phyloP scores from a whole-genome alignment of 257 asterid species.

The Orobanche coerulescens region DNA sequence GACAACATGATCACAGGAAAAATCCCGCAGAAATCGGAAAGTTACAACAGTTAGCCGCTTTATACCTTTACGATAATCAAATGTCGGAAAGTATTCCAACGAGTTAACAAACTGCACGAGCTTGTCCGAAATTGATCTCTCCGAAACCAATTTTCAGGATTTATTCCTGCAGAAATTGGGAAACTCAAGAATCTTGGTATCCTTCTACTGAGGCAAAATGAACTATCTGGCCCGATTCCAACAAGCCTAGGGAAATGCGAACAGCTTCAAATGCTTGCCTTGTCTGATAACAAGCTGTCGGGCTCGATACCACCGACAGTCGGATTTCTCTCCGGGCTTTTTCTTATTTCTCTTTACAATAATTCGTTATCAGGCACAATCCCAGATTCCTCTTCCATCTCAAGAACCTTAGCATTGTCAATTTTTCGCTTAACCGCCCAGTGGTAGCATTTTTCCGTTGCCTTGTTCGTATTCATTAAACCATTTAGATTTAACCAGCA shows the following conservation, averaged over 20 bases:
- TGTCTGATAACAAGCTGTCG: constrained; percentile 77
- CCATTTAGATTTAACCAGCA: constrained; percentile 63
- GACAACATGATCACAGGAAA: constrained; percentile 61
- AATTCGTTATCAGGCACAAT: constrained; percentile 74
- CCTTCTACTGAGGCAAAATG: constrained; percentile 72
- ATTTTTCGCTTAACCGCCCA: constrained; percentile 62
- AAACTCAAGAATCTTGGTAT: constrained; percentile 56
- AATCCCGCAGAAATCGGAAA: constrained; percentile 70
- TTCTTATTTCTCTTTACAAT: constrained; percentile 69
- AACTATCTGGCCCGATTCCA: constrained; percentile 60
- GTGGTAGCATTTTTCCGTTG: constrained; percentile 53
- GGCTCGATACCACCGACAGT: constrained; percentile 70
- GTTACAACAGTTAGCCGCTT: constrained; percentile 39
- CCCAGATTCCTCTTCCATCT: constrained; percentile 65
- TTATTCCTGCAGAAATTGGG: constrained; percentile 68
- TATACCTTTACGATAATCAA: constrained; percentile 73
- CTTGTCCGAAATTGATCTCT: constrained; percentile 60
- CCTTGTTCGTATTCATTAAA: constrained; percentile 45
- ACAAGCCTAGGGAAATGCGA: constrained; percentile 74
- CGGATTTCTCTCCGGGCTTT: constrained; percentile 48
- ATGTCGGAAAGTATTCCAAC: constrained; percentile 55
- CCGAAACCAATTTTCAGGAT: constrained; percentile 60
- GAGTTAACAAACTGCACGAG: constrained; percentile 69
- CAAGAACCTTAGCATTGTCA: constrained; percentile 59
- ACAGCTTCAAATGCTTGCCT: constrained; percentile 54